Percentiles rank a stretch among this genome's conserved stretches.
Conservation (phyloP, 2,329 filamentous ascomycete genomes). For the Xenosphaeropsis pyriputrescens region DNA sequence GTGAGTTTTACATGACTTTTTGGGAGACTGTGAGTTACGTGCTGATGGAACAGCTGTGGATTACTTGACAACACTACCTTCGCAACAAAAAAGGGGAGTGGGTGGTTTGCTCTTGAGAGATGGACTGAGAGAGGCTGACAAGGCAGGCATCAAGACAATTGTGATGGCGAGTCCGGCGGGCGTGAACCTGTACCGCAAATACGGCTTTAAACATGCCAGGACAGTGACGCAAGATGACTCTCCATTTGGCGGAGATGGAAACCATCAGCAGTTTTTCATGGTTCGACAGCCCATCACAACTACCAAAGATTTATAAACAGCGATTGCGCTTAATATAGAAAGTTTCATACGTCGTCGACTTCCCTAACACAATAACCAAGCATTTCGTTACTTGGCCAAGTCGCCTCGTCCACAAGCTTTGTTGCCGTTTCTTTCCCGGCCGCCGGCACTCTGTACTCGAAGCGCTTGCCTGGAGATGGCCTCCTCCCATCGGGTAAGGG, state of each 20-base stretch:
- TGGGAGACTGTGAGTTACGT: background rate
- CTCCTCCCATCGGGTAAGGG: constrained; percentile 21
- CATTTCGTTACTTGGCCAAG: constrained; percentile 40
- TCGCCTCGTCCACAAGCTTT: constrained; percentile 33
- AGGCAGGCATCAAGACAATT: background rate
- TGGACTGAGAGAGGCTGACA: background rate
- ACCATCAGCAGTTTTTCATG: background rate
- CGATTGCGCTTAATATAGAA: background rate
- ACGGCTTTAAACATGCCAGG: background rate
- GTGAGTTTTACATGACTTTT: background rate
- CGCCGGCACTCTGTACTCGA: constrained; percentile 46
- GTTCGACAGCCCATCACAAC: background rate
- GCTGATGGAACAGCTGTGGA: background rate
- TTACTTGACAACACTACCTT: background rate
- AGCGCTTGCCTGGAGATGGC: constrained; percentile 17
- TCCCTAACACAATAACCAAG: constrained; percentile 12
- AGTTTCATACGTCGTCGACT: constrained; percentile 2
- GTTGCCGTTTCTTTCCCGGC: constrained; percentile 36
- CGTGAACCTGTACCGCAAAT: background rate
- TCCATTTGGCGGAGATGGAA: background rate
- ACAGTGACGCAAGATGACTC: background rate
- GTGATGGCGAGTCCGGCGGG: background rate
- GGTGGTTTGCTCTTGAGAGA: background rate
- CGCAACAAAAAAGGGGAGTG: background rate
- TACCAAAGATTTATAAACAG: background rate